These are phyloP conservation scores for Penicillium italicum DNA, from an alignment of 2,329 filamentous ascomycete species.

Conservation along the genomic window DNA sequence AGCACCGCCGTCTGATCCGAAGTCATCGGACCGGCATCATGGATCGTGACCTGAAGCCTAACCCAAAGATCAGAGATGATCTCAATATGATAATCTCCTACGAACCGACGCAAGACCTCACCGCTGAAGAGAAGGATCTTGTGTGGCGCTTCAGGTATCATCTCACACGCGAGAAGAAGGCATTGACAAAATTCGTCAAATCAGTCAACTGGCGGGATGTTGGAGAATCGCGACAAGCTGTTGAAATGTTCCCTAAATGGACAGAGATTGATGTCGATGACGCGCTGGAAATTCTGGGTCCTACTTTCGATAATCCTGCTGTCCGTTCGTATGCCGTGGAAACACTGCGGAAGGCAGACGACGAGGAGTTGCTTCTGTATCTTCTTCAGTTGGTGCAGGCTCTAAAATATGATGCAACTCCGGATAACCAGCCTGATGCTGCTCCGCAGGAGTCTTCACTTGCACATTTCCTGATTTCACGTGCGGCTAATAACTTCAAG, in stretches of 20 bases:
- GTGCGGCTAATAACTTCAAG: conserved; percentile 82
- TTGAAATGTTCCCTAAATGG: conserved; percentile 88
- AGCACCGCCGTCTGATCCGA: conserved; percentile 86
- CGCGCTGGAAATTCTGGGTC: conserved; percentile 87
- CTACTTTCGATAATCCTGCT: conserved; percentile 81
- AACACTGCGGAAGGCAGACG: conserved; percentile 83
- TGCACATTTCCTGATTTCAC: conserved; percentile 80
- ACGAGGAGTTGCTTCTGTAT: conserved; percentile 86
- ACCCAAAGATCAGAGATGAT: conserved; percentile 91
- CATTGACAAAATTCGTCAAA: conserved; percentile 95
- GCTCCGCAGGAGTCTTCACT: conserved; percentile 73
- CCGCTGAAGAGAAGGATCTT: conserved; percentile 87
- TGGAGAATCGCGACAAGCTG: conserved; percentile 80
- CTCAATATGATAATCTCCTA: conserved; percentile 88
- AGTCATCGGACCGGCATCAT: conserved; percentile 90
- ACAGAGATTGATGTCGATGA: conserved; percentile 96
- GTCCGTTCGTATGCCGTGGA: conserved; percentile 94
- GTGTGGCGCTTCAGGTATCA: conserved; percentile 98
- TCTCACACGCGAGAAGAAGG: conserved; percentile 83
- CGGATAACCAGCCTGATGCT: conserved; percentile 59
- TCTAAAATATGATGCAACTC: conserved; percentile 83
- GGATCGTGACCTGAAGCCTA: conserved; percentile 92
- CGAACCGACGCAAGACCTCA: conserved; percentile 83
- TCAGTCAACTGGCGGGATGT: conserved; percentile 91
- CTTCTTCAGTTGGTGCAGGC: conserved; percentile 93